A percentile compares a stretch with the other conserved stretches of the same genome.
Evolutionary conservation across 352 stramenopile genomes (phyloP).

Genomic region (Pelagophyceae sp.): DNA sequence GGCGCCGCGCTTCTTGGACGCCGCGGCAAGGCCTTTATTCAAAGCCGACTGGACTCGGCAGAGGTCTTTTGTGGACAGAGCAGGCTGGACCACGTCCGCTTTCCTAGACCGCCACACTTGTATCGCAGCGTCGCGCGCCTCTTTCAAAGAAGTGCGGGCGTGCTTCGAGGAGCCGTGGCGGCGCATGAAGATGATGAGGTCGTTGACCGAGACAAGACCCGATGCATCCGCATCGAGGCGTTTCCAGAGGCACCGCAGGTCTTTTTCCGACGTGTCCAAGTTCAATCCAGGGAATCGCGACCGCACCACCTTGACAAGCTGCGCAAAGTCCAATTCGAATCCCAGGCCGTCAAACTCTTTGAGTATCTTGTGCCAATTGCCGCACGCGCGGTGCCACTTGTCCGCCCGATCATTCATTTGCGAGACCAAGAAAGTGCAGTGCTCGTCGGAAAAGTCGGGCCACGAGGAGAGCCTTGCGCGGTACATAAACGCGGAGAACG

Average conservation of each 20-base stretch:
- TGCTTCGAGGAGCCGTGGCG: not conserved
- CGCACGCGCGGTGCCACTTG: not conserved
- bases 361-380: conserved; percentile 13
- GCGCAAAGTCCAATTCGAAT: not conserved
- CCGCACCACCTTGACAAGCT: not conserved
- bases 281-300: not conserved
- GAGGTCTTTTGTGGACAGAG: no score
- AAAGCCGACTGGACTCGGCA: not conserved
- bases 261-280: not conserved
- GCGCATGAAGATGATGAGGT: conserved; percentile 1
- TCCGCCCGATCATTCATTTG: not conserved
- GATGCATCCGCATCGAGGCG: not conserved
- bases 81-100: no score
- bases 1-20: not conserved
- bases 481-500: not conserved
- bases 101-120: no score
- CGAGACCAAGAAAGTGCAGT: not conserved
- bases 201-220: not conserved
- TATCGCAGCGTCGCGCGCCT: no score
- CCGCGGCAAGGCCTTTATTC: not conserved
- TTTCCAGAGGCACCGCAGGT: not conserved
- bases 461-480: not conserved
- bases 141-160: no score
- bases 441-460: not conserved
- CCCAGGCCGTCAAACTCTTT: not conserved